Evolutionary conservation across 768 basidiomycete genomes (phyloP).

Genomic region (Mycena alexandri): DNA sequence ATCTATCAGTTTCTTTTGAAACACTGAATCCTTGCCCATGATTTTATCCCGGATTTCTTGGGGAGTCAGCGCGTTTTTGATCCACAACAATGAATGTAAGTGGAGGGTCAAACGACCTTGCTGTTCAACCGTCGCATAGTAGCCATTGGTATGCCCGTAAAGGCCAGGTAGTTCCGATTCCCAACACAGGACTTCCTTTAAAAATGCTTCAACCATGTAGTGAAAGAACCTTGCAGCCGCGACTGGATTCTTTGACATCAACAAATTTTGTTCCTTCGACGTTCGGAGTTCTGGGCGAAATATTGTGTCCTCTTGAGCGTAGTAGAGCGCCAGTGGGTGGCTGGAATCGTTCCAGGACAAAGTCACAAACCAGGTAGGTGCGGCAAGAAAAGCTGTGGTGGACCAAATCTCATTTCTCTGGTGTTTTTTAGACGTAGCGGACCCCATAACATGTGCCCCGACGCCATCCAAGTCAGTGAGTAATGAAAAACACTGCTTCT

Average conservation of each 20-base stretch:
- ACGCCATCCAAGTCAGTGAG: conserved; percentile 52
- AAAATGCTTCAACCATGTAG: conserved; percentile 36
- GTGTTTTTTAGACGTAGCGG: conserved; percentile 45
- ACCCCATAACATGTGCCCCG: conserved; percentile 46
- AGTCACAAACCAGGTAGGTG: conserved; percentile 53
- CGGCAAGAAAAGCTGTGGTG: conserved; percentile 39
- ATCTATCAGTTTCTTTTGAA: conserved; percentile 21
- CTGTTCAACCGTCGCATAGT: conserved; percentile 48
- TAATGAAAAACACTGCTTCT: conserved; percentile 51
- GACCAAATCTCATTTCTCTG: conserved; percentile 51
- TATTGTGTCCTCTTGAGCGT: conserved; percentile 40
- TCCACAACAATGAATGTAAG: conserved; percentile 45
- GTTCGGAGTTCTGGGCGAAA: conserved; percentile 38
- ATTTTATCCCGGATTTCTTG: conserved; percentile 38
- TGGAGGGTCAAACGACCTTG: conserved; percentile 47
- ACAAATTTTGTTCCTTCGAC: conserved; percentile 1
- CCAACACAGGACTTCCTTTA: conserved; percentile 34
- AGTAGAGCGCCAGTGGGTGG: conserved; percentile 52
- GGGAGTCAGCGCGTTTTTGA: conserved; percentile 29
- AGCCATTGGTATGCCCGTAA: conserved; percentile 39
- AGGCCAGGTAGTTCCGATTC: conserved; percentile 18
- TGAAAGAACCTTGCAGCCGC: conserved; percentile 41
- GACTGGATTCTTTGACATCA: conserved; percentile 37
- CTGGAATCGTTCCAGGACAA: conserved; percentile 46
- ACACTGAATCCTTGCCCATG: conserved; percentile 8